A percentile compares a stretch with the other conserved stretches of the same genome.
Evolutionary conservation across 768 basidiomycete species (phyloP).

Genomic region (Suillus discolor): DNA sequence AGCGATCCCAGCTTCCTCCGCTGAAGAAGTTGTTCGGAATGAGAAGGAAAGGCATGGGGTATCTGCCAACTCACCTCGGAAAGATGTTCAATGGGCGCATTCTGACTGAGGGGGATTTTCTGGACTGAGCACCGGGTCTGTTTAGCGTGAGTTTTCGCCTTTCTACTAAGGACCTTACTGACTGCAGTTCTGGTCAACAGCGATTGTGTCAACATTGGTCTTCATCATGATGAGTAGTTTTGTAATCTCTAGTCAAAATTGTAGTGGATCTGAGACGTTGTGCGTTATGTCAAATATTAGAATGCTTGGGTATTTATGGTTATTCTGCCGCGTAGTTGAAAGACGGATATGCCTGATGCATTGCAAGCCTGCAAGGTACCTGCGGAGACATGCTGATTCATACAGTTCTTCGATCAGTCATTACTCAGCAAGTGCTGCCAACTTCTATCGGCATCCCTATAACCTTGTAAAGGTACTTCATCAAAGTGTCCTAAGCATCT

Average conservation of each 20-base stretch:
- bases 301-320: no score
- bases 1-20: slow-evolving; percentile 17
- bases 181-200: neutral
- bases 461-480: no score
- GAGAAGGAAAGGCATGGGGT: slow-evolving; percentile 43
- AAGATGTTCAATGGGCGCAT: slow-evolving; percentile 35
- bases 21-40: slow-evolving; percentile 37
- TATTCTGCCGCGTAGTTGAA: no score
- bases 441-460: no score
- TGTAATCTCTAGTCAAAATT: neutral
- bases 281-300: no score
- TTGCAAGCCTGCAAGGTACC: no score
- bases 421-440: no score
- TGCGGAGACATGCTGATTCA: no score
- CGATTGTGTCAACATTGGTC: neutral
- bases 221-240: neutral
- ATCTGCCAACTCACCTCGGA: slow-evolving; percentile 41
- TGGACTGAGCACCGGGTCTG: neutral
- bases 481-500: no score
- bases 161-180: neutral
- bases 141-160: no score
- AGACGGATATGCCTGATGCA: no score
- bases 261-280: neutral
- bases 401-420: no score
- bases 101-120: slow-evolving; percentile 32